Evolutionary conservation across 805 yeast species (phyloP), one percentile per base, ranked within the genome.

Genomic region (Kodamaea laetipori): DNA sequence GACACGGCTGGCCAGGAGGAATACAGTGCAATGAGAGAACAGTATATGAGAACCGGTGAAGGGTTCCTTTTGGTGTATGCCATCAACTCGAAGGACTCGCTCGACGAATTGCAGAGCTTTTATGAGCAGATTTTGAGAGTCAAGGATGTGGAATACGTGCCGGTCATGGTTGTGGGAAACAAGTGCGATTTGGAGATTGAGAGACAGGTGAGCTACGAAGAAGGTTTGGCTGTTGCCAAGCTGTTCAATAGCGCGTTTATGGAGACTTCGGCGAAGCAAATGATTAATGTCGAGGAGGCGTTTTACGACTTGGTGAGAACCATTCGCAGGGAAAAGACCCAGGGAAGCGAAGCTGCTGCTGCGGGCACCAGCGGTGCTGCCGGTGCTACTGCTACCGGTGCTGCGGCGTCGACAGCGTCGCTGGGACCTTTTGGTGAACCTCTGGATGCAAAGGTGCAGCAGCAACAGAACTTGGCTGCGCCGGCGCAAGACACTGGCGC

Each of bases 1-100:
- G 99, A 94, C 66, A 94, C 99, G 15, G 99, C 99, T 2, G 99
- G 99, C 32, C 97, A 90, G 73, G 98, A 92, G 66, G 97, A 90
- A 67, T 90, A 90, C 64, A 80, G 89, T 43, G 96, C 97, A 13
- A 71, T 71, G 76, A 58, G 76, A 44, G 98, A 92, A 61, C 94
- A 89, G 64, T 90, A 90, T 66, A 90, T 90, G 95, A 79, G 95
- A 49, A 88, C 96, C 2, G 97, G 97, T 34, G 96, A 90, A 65
- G 98, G 97, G 11, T 90, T 90, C 56, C 68, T 90, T 44, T 71
- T 90, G 40, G 97, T 90, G 10, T 94, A 92, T 62, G 82, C 94
- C 24, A 86, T 94, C 50, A 89, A 94, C 37, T 86, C 92, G 46
- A 76, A 87, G 49, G 80, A 82, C 53, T 83, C 96, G 2, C 87